phyloP scores from a whole-genome alignment of 495 filamentous ascomycete genomes.

The Immersiella caudata region DNA sequence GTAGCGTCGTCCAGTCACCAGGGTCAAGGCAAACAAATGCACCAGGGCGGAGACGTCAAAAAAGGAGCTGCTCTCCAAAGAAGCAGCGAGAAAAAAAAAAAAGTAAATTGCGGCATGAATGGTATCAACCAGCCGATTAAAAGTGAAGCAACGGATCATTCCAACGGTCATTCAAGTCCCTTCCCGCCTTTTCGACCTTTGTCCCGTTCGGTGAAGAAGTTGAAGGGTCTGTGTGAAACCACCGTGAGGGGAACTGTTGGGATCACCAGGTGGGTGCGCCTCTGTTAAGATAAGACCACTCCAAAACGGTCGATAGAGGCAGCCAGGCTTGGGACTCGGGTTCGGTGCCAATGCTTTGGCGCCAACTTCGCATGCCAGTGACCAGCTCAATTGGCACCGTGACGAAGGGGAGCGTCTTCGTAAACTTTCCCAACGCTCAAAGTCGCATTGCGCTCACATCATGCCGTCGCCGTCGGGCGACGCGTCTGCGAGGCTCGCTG shows the following conservation, averaged over 20 bases:
- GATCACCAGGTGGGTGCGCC: constrained; percentile 18
- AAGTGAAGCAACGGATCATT: neutral
- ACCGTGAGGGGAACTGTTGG: neutral
- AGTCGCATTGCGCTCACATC: neutral
- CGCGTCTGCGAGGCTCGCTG: constrained; percentile 17
- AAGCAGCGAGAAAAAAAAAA: neutral
- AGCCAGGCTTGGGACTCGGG: constrained; percentile 1
- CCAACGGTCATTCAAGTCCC: neutral
- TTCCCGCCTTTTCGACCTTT: neutral
- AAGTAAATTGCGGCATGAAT: neutral
- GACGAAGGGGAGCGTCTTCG: neutral
- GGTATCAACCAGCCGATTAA: neutral
- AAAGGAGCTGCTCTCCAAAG: constrained; percentile 9
- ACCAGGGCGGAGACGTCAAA: neutral
- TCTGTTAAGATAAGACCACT: constrained; percentile 28
- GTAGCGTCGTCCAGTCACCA: constrained; percentile 19
- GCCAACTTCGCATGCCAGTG: neutral
- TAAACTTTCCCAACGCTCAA: neutral
- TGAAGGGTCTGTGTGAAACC: neutral
- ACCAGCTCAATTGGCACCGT: constrained; percentile 18
- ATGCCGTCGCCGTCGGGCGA: constrained; percentile 12
- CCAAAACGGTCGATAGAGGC: neutral
- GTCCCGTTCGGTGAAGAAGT: neutral
- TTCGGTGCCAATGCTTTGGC: constrained; percentile 23
- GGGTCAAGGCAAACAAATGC: constrained; percentile 7